phyloP scores from a whole-genome alignment of 1,284 basidiomycete species.

The Sporisorium exsertum region DNA sequence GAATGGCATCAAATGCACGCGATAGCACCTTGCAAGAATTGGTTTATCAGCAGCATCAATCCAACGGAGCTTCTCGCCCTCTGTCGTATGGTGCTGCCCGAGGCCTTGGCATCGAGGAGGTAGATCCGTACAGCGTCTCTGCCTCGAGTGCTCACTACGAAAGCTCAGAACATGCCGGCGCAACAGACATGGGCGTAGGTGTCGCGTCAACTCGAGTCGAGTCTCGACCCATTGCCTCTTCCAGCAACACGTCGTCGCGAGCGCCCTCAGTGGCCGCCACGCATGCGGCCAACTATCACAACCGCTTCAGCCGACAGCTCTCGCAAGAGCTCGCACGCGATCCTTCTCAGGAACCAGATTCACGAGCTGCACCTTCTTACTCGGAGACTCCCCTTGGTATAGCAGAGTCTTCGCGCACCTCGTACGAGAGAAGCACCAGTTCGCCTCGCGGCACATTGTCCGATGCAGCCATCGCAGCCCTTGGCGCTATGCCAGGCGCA shows the following conservation, averaged over 20 bases:
- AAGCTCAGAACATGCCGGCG: neutral
- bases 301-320: conserved; percentile 44
- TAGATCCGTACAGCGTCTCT: neutral
- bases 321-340: conserved; percentile 15
- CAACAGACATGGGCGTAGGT: conserved; percentile 2
- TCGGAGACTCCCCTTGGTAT: neutral
- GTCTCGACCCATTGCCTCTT: conserved; percentile 1
- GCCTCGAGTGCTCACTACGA: neutral
- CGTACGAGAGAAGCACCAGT: conserved; percentile 13
- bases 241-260: conserved; percentile 29
- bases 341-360: conserved; percentile 4
- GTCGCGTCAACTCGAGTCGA: conserved; percentile 15
- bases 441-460: conserved; percentile 42
- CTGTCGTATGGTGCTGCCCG: conserved; percentile 7
- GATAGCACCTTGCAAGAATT: conserved; percentile 9
- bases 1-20: conserved; percentile 4
- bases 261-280: conserved; percentile 33
- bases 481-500: conserved; percentile 51
- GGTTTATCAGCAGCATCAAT: neutral
- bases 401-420: conserved; percentile 8
- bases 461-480: conserved; percentile 49
- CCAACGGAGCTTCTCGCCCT: neutral
- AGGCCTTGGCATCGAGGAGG: conserved; percentile 27
- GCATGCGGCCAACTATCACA: conserved; percentile 34
- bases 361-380: conserved; percentile 1